A percentile compares a stretch with the other conserved stretches of the same genome.
Evolutionary conservation across 2,329 filamentous ascomycete species (phyloP).

Genomic region (Exophiala sp.): DNA sequence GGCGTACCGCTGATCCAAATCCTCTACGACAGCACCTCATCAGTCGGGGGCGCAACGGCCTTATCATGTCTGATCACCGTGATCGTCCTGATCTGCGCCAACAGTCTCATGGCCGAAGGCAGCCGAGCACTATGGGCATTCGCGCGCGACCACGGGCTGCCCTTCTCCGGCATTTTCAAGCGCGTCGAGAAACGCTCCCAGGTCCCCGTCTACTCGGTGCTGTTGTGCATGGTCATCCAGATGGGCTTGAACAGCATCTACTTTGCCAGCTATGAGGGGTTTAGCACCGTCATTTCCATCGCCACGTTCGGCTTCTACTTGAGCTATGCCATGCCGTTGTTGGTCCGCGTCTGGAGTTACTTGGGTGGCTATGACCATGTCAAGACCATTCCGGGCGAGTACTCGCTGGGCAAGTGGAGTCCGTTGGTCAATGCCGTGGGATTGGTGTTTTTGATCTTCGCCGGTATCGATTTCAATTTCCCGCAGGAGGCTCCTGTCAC

Average conservation of each 20-base stretch:
- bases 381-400: constrained; percentile 39
- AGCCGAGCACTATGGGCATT: constrained; percentile 33
- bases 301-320: constrained; percentile 55
- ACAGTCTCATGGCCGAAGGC: constrained; percentile 25
- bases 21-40: constrained; percentile 46
- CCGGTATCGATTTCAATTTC: constrained; percentile 53
- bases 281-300: constrained; percentile 53
- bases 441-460: constrained; percentile 49
- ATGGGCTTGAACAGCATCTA: constrained; percentile 51
- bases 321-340: constrained; percentile 52
- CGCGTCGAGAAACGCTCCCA: constrained; percentile 39
- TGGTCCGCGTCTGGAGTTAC: constrained; percentile 46
- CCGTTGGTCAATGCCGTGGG: constrained; percentile 46
- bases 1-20: constrained; percentile 51
- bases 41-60: constrained; percentile 41
- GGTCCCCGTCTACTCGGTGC: constrained; percentile 41
- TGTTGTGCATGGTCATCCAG: constrained; percentile 50
- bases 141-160: constrained; percentile 47
- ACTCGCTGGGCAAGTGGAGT: constrained; percentile 39
- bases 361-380: constrained; percentile 41
- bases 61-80: constrained; percentile 45
- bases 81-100: constrained; percentile 44
- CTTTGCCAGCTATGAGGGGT: constrained; percentile 51
- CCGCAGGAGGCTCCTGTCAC: constrained; percentile 48
- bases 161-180: constrained; percentile 39